These are phyloP conservation scores for Adansonia digitata DNA, from an alignment of 345 rosid species.

Conservation along the genomic window DNA sequence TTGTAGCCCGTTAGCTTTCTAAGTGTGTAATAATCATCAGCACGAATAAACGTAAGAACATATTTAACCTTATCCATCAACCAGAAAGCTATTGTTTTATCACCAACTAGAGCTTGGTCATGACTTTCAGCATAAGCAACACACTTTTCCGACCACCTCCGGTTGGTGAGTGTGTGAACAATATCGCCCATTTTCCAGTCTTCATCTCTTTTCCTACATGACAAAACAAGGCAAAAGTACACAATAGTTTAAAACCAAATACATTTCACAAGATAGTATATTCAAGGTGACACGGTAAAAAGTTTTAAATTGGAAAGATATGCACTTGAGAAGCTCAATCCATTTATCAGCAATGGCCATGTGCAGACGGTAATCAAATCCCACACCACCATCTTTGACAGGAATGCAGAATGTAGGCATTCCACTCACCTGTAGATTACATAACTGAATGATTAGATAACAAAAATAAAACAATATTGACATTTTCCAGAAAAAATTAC, in stretches of 20 bases:
- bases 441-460: neutral
- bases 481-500: neutral
- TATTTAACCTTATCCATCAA: conserved; percentile 85
- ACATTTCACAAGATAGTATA: neutral
- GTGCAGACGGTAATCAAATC: conserved; percentile 95
- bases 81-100: conserved; percentile 97
- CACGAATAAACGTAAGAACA: neutral
- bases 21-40: neutral
- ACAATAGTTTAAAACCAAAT: conserved; percentile 3
- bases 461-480: neutral
- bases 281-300: conserved; percentile 7
- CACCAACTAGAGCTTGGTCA: conserved; percentile 99
- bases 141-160: conserved; percentile 90
- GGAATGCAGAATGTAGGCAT: conserved; percentile 96
- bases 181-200: conserved; percentile 83
- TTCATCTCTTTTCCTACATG: conserved; percentile 78
- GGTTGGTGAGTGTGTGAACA: conserved; percentile 63
- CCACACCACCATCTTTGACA: conserved; percentile 87
- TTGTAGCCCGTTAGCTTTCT: neutral
- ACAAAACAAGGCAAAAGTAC: conserved; percentile 10
- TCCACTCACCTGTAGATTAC: conserved; percentile 72
- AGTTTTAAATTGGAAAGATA: neutral
- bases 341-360: conserved; percentile 98
- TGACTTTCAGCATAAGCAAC: conserved; percentile 91
- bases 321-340: conserved; percentile 90